Evolutionary conservation across 768 basidiomycete species (phyloP).

Genomic region (Hysterangium stoloniferum): DNA sequence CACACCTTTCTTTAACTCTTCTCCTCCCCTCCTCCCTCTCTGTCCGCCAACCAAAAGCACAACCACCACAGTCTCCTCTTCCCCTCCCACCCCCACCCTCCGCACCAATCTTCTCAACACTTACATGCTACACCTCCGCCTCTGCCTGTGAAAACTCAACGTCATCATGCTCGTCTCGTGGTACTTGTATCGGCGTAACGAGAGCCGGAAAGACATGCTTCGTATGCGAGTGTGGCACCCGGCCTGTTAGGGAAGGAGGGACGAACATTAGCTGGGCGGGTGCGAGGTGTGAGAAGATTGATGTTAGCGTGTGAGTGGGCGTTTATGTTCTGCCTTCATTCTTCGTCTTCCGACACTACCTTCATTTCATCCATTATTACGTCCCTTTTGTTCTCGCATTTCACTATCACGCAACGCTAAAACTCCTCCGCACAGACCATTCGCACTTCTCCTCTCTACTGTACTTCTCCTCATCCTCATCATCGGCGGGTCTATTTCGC

Average conservation of each 20-base stretch:
- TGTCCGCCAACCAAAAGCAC: conserved; percentile 8
- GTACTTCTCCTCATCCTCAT: conserved; percentile 55
- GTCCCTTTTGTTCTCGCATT: too few species aligned
- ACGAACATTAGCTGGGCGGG: conserved; percentile 68
- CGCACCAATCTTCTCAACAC: conserved; percentile 45
- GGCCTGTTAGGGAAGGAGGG: conserved; percentile 42
- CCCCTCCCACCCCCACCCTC: conserved; percentile 35
- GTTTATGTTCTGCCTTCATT: neutral
- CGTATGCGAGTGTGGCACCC: conserved; percentile 46
- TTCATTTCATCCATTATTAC: too few species aligned
- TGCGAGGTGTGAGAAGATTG: conserved; percentile 65
- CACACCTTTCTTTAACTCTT: too few species aligned
- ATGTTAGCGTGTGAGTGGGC: conserved; percentile 65
- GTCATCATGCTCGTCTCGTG: conserved; percentile 59
- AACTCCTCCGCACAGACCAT: too few species aligned
- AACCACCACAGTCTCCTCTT: conserved; percentile 42
- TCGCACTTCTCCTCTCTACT: conserved; percentile 66
- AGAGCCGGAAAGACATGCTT: conserved; percentile 52
- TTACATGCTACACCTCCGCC: conserved; percentile 51
- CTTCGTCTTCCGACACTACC: neutral
- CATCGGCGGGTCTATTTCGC: conserved; percentile 55
- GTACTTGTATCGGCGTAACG: conserved; percentile 51
- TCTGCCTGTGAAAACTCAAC: conserved; percentile 57
- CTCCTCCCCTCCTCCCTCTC: too few species aligned
- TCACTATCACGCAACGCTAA: too few species aligned